Evolutionary conservation across 1,284 basidiomycete genomes (phyloP), one percentile per base, ranked within the genome.

Genomic region (Retiboletus fuscus): DNA sequence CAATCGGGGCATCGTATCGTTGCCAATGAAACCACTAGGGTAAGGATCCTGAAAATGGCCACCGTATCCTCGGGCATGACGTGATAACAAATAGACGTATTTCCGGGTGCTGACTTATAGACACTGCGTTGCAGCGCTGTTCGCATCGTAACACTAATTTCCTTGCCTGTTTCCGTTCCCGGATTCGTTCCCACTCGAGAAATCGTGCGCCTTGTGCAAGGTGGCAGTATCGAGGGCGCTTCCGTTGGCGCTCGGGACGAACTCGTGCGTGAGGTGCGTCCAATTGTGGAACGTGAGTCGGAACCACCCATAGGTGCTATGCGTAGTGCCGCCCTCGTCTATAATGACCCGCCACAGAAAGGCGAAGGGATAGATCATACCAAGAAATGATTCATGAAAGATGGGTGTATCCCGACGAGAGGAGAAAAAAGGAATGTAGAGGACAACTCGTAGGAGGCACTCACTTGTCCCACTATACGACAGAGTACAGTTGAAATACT

Each of bases 231-330:
- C 78, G 10, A 79, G 70, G 28, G 81, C 63, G 16, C 61, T 74
- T 22, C 80, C 79, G 39, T 79, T 79, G 18, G 80, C 80, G 57
- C 78, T 79, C 57, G 77, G 72, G 49, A 79, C 67, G 49, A 79
- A 81, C 61, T 79, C 79, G 57, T 79, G 78, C 3, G 77, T 81
- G 44, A 81, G 68, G 30, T 79, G 79, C 8, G 79, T 79, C 34
- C 75, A 70, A 43, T 80, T 81, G 69, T 81, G 80, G 72, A 79
- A 78, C 43, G 73, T 81, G 53, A 81, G 57, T 43, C 77, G 74
- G 24, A 80, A 81, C 78, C 79, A 81, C 28, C 78, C 78, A 26
- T 81, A 81, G 2, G 73, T 41, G 15, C 78, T 81, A 51, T 43
- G 18, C 3, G 18, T 13, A 39, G 34, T 10, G 1, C 22, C 3